Evolutionary conservation across 2,329 filamentous ascomycete genomes (phyloP).

Genomic region (Colletotrichum navitas): DNA sequence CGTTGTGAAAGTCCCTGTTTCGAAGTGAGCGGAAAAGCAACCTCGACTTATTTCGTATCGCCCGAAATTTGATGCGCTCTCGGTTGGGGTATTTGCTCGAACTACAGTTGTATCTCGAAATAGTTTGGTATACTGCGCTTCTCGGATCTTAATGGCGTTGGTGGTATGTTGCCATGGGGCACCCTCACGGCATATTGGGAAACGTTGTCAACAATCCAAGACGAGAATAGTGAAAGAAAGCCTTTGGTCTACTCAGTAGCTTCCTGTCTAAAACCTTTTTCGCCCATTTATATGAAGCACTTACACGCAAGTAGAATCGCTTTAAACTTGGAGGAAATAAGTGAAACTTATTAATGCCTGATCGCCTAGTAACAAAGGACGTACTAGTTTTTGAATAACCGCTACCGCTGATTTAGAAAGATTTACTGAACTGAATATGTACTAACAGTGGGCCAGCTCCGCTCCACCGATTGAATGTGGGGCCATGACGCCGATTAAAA

Average conservation of each 20-base stretch:
- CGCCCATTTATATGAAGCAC: background rate
- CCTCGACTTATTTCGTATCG: background rate
- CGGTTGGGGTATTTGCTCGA: background rate
- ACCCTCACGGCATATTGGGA: background rate
- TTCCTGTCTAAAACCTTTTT: background rate
- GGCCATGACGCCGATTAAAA: too few relatives aligned
- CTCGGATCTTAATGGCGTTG: background rate
- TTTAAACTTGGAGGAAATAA: too few relatives aligned
- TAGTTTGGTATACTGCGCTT: background rate
- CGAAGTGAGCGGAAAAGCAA: background rate
- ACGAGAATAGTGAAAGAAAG: background rate
- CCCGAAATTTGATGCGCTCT: background rate
- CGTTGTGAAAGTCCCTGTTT: background rate
- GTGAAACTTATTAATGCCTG: too few relatives aligned
- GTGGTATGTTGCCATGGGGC: background rate
- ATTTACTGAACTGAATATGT: too few relatives aligned
- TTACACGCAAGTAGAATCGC: background rate
- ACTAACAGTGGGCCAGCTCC: too few relatives aligned
- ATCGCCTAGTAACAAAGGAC: too few relatives aligned
- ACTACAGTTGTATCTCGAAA: background rate
- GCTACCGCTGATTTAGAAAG: too few relatives aligned
- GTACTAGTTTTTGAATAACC: too few relatives aligned
- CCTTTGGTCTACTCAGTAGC: background rate
- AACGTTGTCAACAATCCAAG: too few relatives aligned
- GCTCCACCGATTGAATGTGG: too few relatives aligned